Conservation (phyloP, 2,329 filamentous ascomycete species). For the Colletotrichum sp. region DNA sequence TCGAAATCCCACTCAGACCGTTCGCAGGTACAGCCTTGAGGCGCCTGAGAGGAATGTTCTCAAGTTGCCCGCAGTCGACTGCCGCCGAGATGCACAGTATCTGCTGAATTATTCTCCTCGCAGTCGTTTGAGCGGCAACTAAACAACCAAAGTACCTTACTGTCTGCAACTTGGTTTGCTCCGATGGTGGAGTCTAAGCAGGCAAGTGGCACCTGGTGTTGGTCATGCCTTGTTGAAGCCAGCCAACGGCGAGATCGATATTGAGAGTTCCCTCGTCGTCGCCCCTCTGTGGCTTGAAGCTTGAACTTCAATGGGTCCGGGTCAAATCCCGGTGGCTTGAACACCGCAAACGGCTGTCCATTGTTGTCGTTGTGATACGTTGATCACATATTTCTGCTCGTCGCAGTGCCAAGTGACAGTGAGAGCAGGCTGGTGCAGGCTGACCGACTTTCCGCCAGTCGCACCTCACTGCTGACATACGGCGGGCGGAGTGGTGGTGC, state of each 20-base stretch:
- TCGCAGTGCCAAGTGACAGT: neutral
- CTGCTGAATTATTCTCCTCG: neutral
- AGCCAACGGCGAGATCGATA: neutral
- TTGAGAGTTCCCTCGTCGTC: neutral
- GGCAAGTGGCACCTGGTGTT: neutral
- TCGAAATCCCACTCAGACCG: neutral
- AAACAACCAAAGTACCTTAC: neutral
- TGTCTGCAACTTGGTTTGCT: neutral
- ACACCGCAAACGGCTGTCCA: neutral
- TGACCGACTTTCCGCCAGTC: neutral
- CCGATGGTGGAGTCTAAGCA: neutral
- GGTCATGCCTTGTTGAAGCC: neutral
- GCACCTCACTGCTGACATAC: neutral
- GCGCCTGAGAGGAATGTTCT: neutral
- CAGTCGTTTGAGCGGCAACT: neutral
- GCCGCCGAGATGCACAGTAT: neutral
- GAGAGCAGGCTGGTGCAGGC: neutral
- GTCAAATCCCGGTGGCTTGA: neutral
- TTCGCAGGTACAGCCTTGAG: neutral
- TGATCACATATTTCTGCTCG: neutral
- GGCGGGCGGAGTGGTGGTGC: neutral
- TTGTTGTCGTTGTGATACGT: neutral
- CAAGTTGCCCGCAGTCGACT: neutral
- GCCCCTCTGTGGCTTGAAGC: neutral
- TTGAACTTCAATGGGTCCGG: neutral